Percentiles rank a stretch among this genome's conserved stretches.
These are phyloP conservation scores for Hyphopichia wangnamkhiaoensis DNA, from an alignment of 1,139 yeast genomes.

Conservation along the genomic window DNA sequence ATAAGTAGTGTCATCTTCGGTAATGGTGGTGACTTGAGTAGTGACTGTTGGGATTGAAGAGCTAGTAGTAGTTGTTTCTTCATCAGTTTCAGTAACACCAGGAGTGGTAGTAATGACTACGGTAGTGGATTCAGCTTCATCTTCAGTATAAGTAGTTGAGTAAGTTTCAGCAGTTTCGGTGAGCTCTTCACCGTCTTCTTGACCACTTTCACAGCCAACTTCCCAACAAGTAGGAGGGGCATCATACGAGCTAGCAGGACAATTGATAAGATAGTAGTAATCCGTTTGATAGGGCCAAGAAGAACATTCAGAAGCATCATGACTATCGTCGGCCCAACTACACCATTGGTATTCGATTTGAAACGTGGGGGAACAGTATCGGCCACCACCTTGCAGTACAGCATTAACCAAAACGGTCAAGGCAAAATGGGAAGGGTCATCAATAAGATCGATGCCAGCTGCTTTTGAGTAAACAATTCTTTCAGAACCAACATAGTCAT, in stretches of 20 bases:
- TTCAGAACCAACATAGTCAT: not conserved
- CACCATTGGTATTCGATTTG: not conserved
- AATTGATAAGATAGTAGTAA: not conserved
- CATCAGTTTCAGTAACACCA: no score
- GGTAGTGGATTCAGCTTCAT: no score
- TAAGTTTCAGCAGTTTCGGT: not conserved
- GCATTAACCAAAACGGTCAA: not conserved
- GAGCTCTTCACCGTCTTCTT: not conserved
- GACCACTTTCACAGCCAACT: not conserved
- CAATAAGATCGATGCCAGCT: not conserved
- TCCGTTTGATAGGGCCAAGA: not conserved
- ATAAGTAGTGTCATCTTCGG: not conserved
- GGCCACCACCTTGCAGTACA: not conserved
- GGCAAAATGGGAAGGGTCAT: constrained; percentile 1
- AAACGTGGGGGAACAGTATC: not conserved
- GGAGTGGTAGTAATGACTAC: no score
- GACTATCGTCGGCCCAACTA: constrained; percentile 2
- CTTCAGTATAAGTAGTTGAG: not conserved
- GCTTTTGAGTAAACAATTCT: not conserved
- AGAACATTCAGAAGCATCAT: not conserved
- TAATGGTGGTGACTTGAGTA: not conserved
- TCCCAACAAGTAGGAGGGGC: not conserved
- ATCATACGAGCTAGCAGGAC: not conserved
- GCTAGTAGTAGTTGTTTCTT: not conserved
- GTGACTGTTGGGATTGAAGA: not conserved